Conservation (phyloP, 2,329 filamentous ascomycete species). For the Colletotrichum salicis region DNA sequence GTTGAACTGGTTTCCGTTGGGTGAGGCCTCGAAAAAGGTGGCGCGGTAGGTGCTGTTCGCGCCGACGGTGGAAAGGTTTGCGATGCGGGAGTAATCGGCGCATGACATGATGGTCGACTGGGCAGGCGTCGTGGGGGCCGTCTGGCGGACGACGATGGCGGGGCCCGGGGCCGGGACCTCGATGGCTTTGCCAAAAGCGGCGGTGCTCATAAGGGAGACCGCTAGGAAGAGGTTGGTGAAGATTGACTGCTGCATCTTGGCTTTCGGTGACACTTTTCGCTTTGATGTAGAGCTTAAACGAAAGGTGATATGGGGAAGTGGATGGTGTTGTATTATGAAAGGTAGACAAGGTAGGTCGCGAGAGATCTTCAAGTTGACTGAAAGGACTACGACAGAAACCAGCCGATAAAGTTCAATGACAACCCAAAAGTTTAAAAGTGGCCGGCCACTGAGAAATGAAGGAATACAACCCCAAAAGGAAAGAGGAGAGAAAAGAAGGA, state of each 20-base stretch:
- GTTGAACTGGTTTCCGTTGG: slow-evolving; percentile 51
- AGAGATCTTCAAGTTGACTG: neutral
- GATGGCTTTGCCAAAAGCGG: slow-evolving; percentile 13
- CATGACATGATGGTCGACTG: slow-evolving; percentile 41
- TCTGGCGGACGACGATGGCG: slow-evolving; percentile 33
- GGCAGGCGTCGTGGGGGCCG: slow-evolving; percentile 1
- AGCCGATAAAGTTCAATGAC: slow-evolving; percentile 3
- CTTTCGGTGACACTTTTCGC: neutral
- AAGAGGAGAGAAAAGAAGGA: slow-evolving; percentile 1
- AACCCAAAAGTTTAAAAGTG: slow-evolving; percentile 25
- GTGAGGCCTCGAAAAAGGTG: slow-evolving; percentile 56
- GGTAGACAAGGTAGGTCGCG: neutral
- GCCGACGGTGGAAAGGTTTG: slow-evolving; percentile 59
- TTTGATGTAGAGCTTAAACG: neutral
- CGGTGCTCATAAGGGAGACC: slow-evolving; percentile 21
- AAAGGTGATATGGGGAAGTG: neutral
- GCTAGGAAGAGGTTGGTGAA: slow-evolving; percentile 33
- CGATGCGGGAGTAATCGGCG: slow-evolving; percentile 54
- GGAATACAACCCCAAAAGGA: neutral
- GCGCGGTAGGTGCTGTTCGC: slow-evolving; percentile 57
- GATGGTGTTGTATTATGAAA: neutral
- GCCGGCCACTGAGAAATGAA: slow-evolving; percentile 35
- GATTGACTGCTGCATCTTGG: slow-evolving; percentile 27
- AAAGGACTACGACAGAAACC: slow-evolving; percentile 18
- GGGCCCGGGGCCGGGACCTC: slow-evolving; percentile 3